Conservation (phyloP, 169 alveolate species). For the Plasmodium adleri region DNA sequence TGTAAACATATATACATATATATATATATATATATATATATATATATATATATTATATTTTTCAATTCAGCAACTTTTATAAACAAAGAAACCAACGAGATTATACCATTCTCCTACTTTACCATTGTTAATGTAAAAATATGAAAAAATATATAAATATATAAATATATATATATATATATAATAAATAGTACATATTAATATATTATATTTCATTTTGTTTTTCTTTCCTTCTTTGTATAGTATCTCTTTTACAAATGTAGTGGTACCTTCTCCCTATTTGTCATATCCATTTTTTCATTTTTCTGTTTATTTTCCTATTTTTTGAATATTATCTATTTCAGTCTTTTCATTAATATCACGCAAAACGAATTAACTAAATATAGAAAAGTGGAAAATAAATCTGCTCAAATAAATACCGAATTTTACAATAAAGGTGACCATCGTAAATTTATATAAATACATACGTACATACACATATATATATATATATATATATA, state of each 20-base stretch:
- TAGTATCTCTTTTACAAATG: conserved; percentile 54
- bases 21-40: conserved; percentile 2
- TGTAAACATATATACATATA: not conserved
- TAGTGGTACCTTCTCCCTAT: conserved; percentile 58
- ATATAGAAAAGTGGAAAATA: conserved; percentile 21
- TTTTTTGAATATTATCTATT: conserved; percentile 19
- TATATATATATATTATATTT: conserved; percentile 10
- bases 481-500: not conserved
- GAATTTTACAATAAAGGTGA: conserved; percentile 52
- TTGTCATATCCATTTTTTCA: conserved; percentile 25
- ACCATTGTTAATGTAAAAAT: conserved; percentile 36
- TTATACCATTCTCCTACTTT: conserved; percentile 24
- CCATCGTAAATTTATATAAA: not conserved
- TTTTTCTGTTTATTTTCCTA: conserved; percentile 9
- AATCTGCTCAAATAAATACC: not conserved
- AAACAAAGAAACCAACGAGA: conserved; percentile 14
- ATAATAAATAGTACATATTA: too few species aligned
- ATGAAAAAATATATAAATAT: conserved; percentile 8
- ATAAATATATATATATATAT: not conserved
- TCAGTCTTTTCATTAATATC: conserved; percentile 18
- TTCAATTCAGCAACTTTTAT: conserved; percentile 46
- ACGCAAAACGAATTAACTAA: conserved; percentile 37
- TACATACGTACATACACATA: not conserved
- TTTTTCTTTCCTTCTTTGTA: conserved; percentile 13
- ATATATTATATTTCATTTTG: not conserved